Conservation (phyloP, 1,284 basidiomycete genomes). For the Fomitiporia mediterranea region DNA sequence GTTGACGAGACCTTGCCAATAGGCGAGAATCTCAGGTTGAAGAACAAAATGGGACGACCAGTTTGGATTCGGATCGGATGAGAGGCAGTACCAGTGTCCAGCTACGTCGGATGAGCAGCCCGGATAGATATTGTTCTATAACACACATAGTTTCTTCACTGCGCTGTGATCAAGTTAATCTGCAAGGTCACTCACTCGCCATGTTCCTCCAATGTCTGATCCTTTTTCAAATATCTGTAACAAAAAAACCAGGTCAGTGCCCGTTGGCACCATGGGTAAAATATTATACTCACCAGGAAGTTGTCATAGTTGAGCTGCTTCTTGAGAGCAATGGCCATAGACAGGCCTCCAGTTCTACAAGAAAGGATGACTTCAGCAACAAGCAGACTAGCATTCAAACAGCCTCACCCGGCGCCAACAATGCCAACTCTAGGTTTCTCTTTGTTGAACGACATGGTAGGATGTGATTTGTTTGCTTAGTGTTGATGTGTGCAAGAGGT, state of each 20-base stretch:
- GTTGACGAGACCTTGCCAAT: constrained; percentile 44
- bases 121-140: constrained; percentile 35
- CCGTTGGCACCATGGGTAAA: background rate
- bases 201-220: constrained; percentile 44
- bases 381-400: background rate
- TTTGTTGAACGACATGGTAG: constrained; percentile 17
- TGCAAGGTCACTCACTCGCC: constrained; percentile 38
- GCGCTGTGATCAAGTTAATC: constrained; percentile 21
- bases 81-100: constrained; percentile 54
- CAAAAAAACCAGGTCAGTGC: background rate
- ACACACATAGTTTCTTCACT: constrained; percentile 34
- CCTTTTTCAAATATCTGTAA: constrained; percentile 47
- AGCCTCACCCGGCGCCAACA: constrained; percentile 46
- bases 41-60: constrained; percentile 42
- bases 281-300: constrained; percentile 37
- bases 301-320: constrained; percentile 39
- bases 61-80: constrained; percentile 47
- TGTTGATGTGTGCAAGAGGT: too few species aligned
- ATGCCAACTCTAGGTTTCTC: constrained; percentile 37
- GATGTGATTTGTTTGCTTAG: too few species aligned
- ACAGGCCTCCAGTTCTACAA: constrained; percentile 41
- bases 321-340: constrained; percentile 44
- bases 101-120: constrained; percentile 52
- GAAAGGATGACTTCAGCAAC: background rate
- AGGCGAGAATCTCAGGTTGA: constrained; percentile 47